Percentiles rank a stretch among this genome's conserved stretches.
phyloP scores from a whole-genome alignment of 768 basidiomycete genomes.

The Hypholoma sublateritium region DNA sequence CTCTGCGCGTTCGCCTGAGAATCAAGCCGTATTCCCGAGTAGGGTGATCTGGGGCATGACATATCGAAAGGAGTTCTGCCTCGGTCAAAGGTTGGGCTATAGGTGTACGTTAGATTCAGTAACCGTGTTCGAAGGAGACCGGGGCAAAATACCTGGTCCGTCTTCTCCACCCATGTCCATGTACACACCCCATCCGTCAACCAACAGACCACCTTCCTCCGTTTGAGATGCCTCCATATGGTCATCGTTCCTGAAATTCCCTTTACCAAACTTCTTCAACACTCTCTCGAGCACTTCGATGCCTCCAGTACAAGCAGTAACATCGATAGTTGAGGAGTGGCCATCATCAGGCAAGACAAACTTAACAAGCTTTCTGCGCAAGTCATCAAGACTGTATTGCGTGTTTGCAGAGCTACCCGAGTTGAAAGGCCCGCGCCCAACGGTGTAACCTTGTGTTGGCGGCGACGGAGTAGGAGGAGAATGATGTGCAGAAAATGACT shows the following conservation, averaged over 20 bases:
- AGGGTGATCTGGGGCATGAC: conserved; percentile 78
- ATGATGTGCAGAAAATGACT: conserved; percentile 48
- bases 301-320: conserved; percentile 77
- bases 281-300: conserved; percentile 87
- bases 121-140: not conserved
- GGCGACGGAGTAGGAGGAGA: conserved; percentile 47
- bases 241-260: conserved; percentile 41
- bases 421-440: conserved; percentile 62
- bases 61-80: conserved; percentile 77
- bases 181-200: conserved; percentile 91
- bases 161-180: conserved; percentile 59
- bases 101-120: conserved; percentile 4
- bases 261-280: conserved; percentile 86
- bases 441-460: conserved; percentile 47
- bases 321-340: conserved; percentile 74
- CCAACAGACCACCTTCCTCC: conserved; percentile 72
- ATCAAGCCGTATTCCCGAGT: conserved; percentile 78
- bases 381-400: conserved; percentile 41
- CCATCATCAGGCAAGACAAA: conserved; percentile 85
- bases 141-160: conserved; percentile 44
- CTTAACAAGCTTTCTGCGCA: conserved; percentile 84
- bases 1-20: conserved; percentile 55
- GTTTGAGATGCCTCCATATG: conserved; percentile 58
- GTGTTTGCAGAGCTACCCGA: conserved; percentile 35
- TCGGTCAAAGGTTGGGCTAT: conserved; percentile 78